Conservation (phyloP, 164 flowering plant genomes). For the Chloranthus sessilifolius region DNA sequence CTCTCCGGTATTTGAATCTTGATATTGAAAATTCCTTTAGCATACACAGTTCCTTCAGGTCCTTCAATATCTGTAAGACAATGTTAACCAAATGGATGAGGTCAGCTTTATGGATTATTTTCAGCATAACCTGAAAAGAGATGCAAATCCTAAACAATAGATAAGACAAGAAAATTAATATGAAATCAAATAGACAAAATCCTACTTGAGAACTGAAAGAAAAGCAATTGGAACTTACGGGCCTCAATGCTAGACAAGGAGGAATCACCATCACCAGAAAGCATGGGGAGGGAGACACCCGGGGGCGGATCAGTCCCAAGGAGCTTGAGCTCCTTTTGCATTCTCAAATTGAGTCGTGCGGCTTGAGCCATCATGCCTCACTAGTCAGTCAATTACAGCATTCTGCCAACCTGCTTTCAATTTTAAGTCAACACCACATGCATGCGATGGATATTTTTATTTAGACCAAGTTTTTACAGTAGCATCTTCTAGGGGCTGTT, state of each 20-base stretch:
- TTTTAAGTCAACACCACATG: too few species aligned
- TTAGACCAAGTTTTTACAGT: too few species aligned
- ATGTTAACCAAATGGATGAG: background rate
- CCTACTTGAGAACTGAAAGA: too few species aligned
- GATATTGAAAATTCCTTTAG: constrained; percentile 50
- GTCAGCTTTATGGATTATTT: too few species aligned
- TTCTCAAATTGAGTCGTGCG: constrained; percentile 67
- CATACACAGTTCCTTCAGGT: constrained; percentile 75
- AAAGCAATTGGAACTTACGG: constrained; percentile 26
- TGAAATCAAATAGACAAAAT: too few species aligned
- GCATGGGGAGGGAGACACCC: constrained; percentile 57
- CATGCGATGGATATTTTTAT: too few species aligned
- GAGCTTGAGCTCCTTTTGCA: constrained; percentile 86
- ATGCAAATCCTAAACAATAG: background rate
- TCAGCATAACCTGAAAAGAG: background rate
- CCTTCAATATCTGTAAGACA: constrained; percentile 54
- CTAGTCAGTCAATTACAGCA: too few species aligned
- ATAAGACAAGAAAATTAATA: background rate
- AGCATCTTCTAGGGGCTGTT: too few species aligned
- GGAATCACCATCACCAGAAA: constrained; percentile 28
- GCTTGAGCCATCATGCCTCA: constrained; percentile 57
- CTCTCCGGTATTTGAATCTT: constrained; percentile 85
- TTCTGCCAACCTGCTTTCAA: too few species aligned
- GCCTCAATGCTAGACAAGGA: constrained; percentile 47
- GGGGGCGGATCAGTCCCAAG: constrained; percentile 82